Base-by-base conservation (phyloP, 139 green algal species). In the Coccomyxa sp. region DNA sequence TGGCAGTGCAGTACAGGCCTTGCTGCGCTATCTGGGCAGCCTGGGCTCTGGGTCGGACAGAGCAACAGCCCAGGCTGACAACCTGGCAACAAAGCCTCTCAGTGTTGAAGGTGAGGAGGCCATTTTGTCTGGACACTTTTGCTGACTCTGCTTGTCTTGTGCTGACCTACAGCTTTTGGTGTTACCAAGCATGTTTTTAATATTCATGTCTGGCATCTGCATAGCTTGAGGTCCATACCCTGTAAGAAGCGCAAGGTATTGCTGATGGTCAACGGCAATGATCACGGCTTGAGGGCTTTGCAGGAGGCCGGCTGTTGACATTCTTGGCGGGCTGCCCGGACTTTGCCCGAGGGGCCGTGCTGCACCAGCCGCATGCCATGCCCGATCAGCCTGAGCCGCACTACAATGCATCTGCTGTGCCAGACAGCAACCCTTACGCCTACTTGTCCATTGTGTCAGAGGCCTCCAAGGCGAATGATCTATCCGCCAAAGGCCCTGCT, bases 311-410 rank as follows among this genome's bases (percentile, higher is more conserved):
- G 16, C 55, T 95, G 54, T 40, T 93, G 78, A 41, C 84, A 0
- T 95, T 96, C 81, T 78, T 95, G 31, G 82, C 88, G 36, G 91
- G 92, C 0, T 81, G 89, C 0, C 91, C 93, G 24, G 86, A 96
- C 76, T 75, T 78, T 5, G 93, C 88, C 0, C 41, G 82, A 0
- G 92, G 91, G 55, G 75, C 80, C 36, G 84, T 95, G 40, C 71
- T 91, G 41, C 75, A 40, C 44, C 50, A 64, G 50, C 74, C 27
- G 44, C 68, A 6, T 39, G 29, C 39, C 4, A 31, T 34, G 29
- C 77, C 41, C 22, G 50, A 37, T 7, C 18, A 69, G 2, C 41
- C n/a, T 29, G 71, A 76, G 24, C 70, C 78, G 16, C n/a, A n/a
- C n/a, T n/a, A n/a, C n/a, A n/a, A n/a, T n/a, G n/a, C n/a, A n/a